Base-by-base conservation (phyloP, 352 stramenopile species). In the Phytopythium sindhum region DNA sequence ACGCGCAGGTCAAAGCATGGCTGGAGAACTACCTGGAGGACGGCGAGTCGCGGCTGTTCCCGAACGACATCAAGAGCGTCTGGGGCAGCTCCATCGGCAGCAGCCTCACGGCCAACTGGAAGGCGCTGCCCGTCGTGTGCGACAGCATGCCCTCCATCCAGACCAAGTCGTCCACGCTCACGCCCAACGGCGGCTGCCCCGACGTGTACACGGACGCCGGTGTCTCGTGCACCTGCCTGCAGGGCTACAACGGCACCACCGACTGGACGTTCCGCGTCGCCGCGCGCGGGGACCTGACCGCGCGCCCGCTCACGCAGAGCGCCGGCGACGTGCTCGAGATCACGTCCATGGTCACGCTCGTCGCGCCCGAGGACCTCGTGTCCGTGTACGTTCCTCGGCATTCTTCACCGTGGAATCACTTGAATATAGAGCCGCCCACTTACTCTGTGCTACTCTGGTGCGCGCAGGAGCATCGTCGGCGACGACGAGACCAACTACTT, bases 171-270 rank as follows among this genome's bases (percentile, higher is more conserved):
- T 66, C 64, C 29, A 57, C 59, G 9, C 66, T 86, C 37, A 64
- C 63, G 26, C 64, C 80, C 26, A 89, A 89, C 47, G 72, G 72
- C 39, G 76, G 67, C 37, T 89, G 77, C 37, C 75, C 74, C 0
- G 56, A 75, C 9, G 66, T 78, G 28, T 82, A 82, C 62, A 84
- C 72, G 53, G 65, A 70, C 41, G 74, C 55, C 17, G 66, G 72
- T n/a, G 76, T 83, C 26, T 84, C 73, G 50, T 89, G 80, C 64
- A 89, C 80, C 37, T 89, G 80, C 53, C 66, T 89, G 54, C 57
- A 73, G 19, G 71, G 75, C 21, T 84, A 80, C 64, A 60, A 63
- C 39, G 69, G 73, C 57, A 58, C 59, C 23, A 78, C 67, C 8
- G 72, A 76, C 29, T 86, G 77, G 77, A 53, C 70, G 26, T 86